These are phyloP conservation scores for Vitis hybrid DNA, from an alignment of 177 flowering plant genomes.

Conservation along the genomic window DNA sequence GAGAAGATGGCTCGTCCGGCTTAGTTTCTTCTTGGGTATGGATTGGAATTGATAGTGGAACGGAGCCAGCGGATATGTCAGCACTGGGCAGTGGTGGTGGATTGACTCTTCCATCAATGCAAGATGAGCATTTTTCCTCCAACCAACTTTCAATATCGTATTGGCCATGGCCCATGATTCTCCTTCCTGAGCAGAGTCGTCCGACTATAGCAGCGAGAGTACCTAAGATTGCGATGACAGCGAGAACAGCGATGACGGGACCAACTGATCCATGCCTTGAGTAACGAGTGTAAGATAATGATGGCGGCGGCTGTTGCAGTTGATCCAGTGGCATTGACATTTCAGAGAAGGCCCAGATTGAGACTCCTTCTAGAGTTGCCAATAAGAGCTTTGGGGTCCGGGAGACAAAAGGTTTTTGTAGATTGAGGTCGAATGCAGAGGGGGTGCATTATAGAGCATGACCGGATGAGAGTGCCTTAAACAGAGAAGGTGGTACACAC, in stretches of 20 bases:
- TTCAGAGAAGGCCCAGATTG: background rate
- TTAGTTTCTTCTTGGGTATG: conserved; percentile 3
- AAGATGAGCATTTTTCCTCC: conserved; percentile 28
- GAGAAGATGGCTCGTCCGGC: conserved; percentile 9
- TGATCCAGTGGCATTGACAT: conserved; percentile 24
- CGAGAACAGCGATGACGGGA: conserved; percentile 35
- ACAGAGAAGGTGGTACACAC: no score
- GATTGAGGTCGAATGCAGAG: no score
- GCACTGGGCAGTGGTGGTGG: conserved; percentile 7
- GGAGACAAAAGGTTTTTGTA: no score
- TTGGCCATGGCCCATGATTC: conserved; percentile 33
- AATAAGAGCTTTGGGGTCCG: no score
- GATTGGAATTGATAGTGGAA: background rate
- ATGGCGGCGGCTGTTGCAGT: conserved; percentile 3
- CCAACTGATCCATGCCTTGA: conserved; percentile 26
- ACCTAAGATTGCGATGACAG: conserved; percentile 30
- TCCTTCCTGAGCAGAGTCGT: conserved; percentile 39
- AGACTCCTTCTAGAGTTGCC: background rate
- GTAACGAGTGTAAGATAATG: conserved; percentile 16
- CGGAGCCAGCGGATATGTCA: background rate
- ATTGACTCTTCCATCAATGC: conserved; percentile 32
- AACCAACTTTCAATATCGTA: conserved; percentile 32
- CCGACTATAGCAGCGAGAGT: conserved; percentile 33
- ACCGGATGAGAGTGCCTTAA: no score
- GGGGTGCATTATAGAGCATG: no score